phyloP scores from a whole-genome alignment of 1,139 yeast species.

The Geotrichum aggregatum region DNA sequence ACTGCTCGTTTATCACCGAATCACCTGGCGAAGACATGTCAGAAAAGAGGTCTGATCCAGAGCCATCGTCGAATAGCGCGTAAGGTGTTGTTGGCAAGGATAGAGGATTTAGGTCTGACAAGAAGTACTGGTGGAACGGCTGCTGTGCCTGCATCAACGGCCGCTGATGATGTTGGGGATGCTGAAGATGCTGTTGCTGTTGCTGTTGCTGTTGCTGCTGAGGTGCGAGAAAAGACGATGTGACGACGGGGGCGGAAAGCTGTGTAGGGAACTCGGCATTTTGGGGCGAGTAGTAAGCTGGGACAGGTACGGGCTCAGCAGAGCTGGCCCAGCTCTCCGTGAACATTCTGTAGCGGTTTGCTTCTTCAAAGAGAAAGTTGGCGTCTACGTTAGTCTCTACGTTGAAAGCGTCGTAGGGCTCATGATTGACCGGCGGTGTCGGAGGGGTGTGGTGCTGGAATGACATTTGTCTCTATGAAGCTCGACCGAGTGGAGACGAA shows the following conservation, averaged over 20 bases:
- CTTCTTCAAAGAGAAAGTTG: neutral
- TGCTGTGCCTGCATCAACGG: neutral
- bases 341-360: neutral
- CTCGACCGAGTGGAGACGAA: neutral
- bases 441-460: neutral
- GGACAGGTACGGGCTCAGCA: neutral
- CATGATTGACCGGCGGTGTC: neutral
- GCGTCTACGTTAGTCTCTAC: neutral
- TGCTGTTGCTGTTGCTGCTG: no score
- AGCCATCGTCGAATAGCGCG: constrained; percentile 1
- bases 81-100: constrained; percentile 8
- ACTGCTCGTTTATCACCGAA: neutral
- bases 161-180: neutral
- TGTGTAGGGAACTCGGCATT: neutral
- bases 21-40: constrained; percentile 9
- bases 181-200: neutral
- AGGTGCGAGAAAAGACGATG: no score
- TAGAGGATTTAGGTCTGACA: neutral
- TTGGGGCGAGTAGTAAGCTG: neutral
- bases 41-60: constrained; percentile 1
- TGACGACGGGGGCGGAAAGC: neutral
- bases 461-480: neutral
- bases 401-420: neutral
- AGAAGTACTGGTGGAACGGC: neutral
- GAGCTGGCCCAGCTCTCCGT: neutral